Base-by-base conservation (phyloP, 202 grass and related monocot species). In the Carex sylvatica region DNA sequence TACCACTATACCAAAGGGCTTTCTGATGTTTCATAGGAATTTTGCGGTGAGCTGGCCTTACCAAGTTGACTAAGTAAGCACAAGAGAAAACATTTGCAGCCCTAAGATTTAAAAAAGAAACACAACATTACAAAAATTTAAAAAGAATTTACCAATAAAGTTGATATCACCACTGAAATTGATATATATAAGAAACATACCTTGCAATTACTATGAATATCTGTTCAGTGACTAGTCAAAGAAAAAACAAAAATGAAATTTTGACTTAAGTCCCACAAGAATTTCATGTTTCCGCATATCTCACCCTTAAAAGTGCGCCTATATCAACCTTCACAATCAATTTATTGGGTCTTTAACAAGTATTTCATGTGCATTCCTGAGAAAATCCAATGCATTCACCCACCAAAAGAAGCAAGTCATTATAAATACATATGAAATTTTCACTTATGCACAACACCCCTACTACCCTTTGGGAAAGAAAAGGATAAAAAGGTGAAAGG, bases 1-100 rank as follows among this genome's bases (percentile, higher is more conserved):
- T 68, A 98, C 96, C 96, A 68, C 96, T 98, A 86, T 95, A 98
- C 89, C 96, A 98, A 83, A 98, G 96, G 83, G 96, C 96, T 73
- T 98, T 98, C 85, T 98, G 96, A 80, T 98, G 91, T 51, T 98
- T 98, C 40, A 85, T 20, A 88, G 96, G 96, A 77, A 98, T 98
- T 81, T 90, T 83, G n/a, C 92, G 89, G 86, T 92, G 81, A 90
- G 87, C 68, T 83, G 96, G 92, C 44, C 96, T 84, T 61, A 86
- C 86, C 81, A 90, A 84, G 73, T 98, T 98, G 82, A 98, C 96
- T 84, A 98, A 89, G 72, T 90, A 89, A 47, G 88, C 96, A 95
- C 91, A 98, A 86, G 89, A 90, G 80, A 93, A 98, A 54, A 98
- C 96, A 87, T 98, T 93, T 79, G 81, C 92, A 63, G 92, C 96